Percentiles rank a stretch among this genome's conserved stretches.
Conservation (phyloP, 805 yeast species). For the Pichia pseudocactophila region DNA sequence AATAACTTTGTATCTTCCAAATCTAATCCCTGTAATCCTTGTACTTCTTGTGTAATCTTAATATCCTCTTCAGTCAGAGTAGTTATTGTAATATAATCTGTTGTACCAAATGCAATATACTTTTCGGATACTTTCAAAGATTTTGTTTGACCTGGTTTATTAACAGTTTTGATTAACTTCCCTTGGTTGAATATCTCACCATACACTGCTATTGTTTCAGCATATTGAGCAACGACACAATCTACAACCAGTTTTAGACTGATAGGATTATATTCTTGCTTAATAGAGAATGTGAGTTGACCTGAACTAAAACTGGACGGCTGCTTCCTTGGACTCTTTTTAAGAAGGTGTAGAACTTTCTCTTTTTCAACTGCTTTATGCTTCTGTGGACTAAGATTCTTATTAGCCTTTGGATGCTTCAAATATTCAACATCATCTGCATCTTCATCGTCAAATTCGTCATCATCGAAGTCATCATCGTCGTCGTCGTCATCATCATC, state of each 20-base stretch:
- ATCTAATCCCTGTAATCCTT: slow-evolving; percentile 3
- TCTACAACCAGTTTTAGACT: slow-evolving; percentile 10
- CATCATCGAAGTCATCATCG: slow-evolving; percentile 17
- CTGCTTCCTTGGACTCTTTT: slow-evolving; percentile 1
- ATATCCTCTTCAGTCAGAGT: neutral
- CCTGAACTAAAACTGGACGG: neutral
- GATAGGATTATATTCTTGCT: slow-evolving; percentile 1
- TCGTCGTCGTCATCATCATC: slow-evolving; percentile 5
- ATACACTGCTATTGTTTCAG: slow-evolving; percentile 16
- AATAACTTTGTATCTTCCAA: slow-evolving; percentile 14
- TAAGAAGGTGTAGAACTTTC: neutral
- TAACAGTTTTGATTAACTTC: neutral
- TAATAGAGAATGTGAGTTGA: neutral
- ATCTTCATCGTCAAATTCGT: slow-evolving; percentile 13
- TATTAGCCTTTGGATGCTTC: neutral
- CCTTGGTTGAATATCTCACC: slow-evolving; percentile 7
- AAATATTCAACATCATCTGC: slow-evolving; percentile 3
- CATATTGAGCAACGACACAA: slow-evolving; percentile 14
- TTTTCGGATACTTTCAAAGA: slow-evolving; percentile 15
- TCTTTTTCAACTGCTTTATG: slow-evolving; percentile 3
- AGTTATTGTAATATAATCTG: slow-evolving; percentile 12
- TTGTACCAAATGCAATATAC: slow-evolving; percentile 12
- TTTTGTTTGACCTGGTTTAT: slow-evolving; percentile 4
- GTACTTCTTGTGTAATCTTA: neutral
- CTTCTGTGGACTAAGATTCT: neutral